phyloP scores from a whole-genome alignment of 140 eudicot genomes.

The Anethum foeniculum region DNA sequence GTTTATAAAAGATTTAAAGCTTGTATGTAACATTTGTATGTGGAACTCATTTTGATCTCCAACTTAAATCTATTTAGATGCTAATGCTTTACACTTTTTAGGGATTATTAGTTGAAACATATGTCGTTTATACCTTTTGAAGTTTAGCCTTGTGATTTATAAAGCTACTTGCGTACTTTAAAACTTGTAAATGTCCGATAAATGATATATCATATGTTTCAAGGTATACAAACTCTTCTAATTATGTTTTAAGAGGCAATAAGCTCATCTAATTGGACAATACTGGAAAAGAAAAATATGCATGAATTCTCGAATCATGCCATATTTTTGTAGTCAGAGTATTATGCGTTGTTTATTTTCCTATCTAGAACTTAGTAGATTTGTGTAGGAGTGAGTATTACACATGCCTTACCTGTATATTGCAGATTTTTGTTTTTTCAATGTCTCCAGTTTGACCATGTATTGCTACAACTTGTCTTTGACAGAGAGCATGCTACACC shows the following conservation, averaged over 20 bases:
- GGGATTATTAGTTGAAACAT: neutral
- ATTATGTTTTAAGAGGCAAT: neutral
- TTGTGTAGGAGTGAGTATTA: too few relatives aligned
- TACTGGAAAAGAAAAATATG: too few relatives aligned
- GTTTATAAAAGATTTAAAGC: neutral
- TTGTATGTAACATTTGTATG: neutral
- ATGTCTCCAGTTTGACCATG: too few relatives aligned
- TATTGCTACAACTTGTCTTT: neutral
- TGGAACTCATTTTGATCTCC: neutral
- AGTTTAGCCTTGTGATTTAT: neutral
- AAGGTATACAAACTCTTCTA: neutral
- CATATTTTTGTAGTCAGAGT: neutral
- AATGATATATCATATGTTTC: neutral
- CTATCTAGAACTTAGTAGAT: too few relatives aligned
- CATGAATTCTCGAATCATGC: too few relatives aligned
- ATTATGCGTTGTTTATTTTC: neutral
- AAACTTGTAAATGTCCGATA: neutral
- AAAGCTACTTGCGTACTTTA: neutral
- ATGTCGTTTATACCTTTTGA: neutral
- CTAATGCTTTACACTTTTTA: neutral
- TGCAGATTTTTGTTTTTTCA: too few relatives aligned
- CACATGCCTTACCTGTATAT: too few relatives aligned
- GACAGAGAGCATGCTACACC: slow-evolving; percentile 5
- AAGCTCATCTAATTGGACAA: neutral
- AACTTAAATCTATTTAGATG: neutral